phyloP scores from a whole-genome alignment of 2,329 filamentous ascomycete genomes.

The Calonectria naviculata region DNA sequence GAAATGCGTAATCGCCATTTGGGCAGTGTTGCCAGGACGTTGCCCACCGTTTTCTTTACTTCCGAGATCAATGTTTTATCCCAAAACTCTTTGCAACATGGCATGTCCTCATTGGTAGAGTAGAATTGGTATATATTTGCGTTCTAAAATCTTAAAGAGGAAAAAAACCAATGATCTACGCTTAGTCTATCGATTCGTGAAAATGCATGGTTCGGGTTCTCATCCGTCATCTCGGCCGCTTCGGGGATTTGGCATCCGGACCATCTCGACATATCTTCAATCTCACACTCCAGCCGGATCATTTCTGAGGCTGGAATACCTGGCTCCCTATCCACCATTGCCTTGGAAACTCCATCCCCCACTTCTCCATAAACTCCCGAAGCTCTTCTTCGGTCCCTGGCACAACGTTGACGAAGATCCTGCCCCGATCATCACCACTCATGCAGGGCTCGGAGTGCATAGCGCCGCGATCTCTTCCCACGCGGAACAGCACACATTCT shows the following conservation, averaged over 20 bases:
- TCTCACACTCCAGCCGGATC: not conserved
- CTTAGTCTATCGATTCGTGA: not conserved
- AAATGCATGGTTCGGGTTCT: not conserved
- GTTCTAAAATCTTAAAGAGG: not conserved
- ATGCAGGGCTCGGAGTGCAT: conserved; percentile 56
- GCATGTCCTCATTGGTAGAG: too few species aligned
- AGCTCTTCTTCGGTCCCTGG: conserved; percentile 49
- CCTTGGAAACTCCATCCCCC: conserved; percentile 53
- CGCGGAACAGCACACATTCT: conserved; percentile 54
- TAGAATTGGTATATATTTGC: not conserved
- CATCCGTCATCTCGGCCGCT: not conserved
- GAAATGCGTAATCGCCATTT: too few species aligned
- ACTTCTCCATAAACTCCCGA: conserved; percentile 42
- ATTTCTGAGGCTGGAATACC: not conserved
- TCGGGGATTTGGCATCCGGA: not conserved
- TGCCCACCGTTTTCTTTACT: too few species aligned
- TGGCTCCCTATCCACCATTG: conserved; percentile 44
- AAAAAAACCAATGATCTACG: not conserved
- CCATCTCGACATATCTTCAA: not conserved
- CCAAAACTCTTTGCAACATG: too few species aligned
- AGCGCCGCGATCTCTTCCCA: conserved; percentile 53
- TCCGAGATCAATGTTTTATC: too few species aligned
- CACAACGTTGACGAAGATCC: conserved; percentile 53
- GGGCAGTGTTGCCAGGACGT: too few species aligned
- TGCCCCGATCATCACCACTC: conserved; percentile 35